Base-by-base conservation (phyloP, 2,329 filamentous ascomycete genomes). In the Colletotrichum sp. region DNA sequence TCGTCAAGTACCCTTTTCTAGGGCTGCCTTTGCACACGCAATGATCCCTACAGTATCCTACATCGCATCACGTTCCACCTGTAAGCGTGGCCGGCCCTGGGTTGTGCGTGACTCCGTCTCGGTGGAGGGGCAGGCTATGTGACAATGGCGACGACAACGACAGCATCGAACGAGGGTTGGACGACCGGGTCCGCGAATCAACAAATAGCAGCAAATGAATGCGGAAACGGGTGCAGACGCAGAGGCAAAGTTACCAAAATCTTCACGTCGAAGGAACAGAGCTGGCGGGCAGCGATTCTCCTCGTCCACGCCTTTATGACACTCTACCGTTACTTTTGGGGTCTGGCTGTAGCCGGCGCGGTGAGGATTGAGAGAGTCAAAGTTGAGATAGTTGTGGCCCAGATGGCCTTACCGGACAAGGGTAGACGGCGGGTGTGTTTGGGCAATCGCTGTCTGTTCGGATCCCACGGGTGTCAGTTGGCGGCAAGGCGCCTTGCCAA, bases 381-480 rank as follows among this genome's bases (percentile, higher is more conserved):
- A 59, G 52, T 59, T 67, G 65, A 59, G 60, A 64, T 39, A 64
- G 8, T 36, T 5, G 30, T 43, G 39, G 18, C 34, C 30, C 21
- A 63, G 15, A 28, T 52, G 34, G n/a, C 26, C 60, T 74, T 72
- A 28, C 69, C 72, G 10, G 70, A 73, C 64, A 57, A 52, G 64
- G 73, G 34, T 68, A 68, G 64, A 15, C 16, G 34, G 26, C 48
- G 64, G 55, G 73, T 73, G 63, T 57, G 39, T 75, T 68, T 75
- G 43, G 36, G 15, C 18, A 16, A 36, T 16, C 18, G 16, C n/a
- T 36, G 57, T 48, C 63, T 64, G 73, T 75, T 64, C 73, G 73
- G 70, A 75, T 75, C 57, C 65, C 43, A n/a, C 72, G 70, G 64
- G 57, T 73, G 59, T 67, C 39, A 61, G 63, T 72, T 30, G 72